Conservation (phyloP, 768 basidiomycete genomes). For the Leccinum fibrillosum region DNA sequence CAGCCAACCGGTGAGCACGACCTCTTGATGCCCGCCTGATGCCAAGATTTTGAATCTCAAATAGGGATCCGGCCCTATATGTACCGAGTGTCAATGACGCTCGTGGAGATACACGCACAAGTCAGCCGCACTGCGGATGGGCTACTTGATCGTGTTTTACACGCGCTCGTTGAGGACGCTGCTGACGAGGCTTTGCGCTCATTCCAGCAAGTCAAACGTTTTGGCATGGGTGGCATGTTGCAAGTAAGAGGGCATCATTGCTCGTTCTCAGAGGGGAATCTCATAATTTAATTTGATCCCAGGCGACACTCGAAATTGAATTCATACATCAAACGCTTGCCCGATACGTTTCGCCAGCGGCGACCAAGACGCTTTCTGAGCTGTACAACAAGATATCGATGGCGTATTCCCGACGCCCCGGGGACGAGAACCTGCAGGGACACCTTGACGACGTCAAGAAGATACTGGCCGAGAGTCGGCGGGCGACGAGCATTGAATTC, state of each 20-base stretch:
- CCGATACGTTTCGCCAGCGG: slow-evolving; percentile 78
- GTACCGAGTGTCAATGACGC: slow-evolving; percentile 81
- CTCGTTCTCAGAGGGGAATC: not conserved
- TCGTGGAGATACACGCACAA: slow-evolving; percentile 92
- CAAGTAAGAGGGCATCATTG: slow-evolving; percentile 53
- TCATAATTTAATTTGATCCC: not conserved
- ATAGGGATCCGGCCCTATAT: slow-evolving; percentile 94
- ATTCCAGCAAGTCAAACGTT: slow-evolving; percentile 86
- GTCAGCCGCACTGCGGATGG: slow-evolving; percentile 76
- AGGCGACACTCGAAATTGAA: slow-evolving; percentile 99
- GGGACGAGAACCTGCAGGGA: slow-evolving; percentile 81
- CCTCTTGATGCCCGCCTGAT: not conserved
- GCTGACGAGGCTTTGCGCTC: slow-evolving; percentile 79
- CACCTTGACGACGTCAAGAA: slow-evolving; percentile 91
- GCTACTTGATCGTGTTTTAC: slow-evolving; percentile 79
- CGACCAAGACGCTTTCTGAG: slow-evolving; percentile 83
- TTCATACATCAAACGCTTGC: slow-evolving; percentile 96
- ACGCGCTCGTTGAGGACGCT: slow-evolving; percentile 76
- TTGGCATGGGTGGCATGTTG: slow-evolving; percentile 99
- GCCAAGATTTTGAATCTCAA: not conserved
- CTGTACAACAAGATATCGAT: slow-evolving; percentile 94
- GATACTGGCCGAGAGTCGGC: slow-evolving; percentile 81
- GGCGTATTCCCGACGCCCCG: slow-evolving; percentile 81
- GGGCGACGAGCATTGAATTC: slow-evolving; percentile 92
- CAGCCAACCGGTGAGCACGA: slow-evolving; percentile 76